Conservation (phyloP, 768 basidiomycete species). For the Leccinum incarnatum region DNA sequence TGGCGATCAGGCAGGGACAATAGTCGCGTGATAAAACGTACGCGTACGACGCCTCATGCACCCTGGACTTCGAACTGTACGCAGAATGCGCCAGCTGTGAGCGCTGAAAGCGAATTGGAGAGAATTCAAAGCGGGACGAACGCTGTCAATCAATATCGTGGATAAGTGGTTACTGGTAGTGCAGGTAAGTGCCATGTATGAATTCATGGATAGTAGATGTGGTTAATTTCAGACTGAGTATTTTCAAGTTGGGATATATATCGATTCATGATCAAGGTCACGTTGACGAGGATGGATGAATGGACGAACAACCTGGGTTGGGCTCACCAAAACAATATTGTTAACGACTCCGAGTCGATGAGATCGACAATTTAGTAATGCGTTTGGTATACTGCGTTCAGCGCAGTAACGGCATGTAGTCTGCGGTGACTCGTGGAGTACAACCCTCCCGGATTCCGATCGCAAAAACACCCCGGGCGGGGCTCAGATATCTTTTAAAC, state of each 20-base stretch:
- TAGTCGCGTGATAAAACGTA: not conserved
- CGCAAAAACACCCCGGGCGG: too few species aligned
- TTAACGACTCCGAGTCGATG: not conserved
- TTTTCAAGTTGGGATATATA: not conserved
- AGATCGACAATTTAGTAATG: not conserved
- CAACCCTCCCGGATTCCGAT: too few species aligned
- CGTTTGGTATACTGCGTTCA: too few species aligned
- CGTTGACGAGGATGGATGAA: too few species aligned
- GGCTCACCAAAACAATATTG: too few species aligned
- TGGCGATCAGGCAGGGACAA: not conserved
- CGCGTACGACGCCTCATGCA: conserved; percentile 80
- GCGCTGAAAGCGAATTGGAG: conserved; percentile 64
- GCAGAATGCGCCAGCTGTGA: conserved; percentile 81
- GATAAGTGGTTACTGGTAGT: not conserved
- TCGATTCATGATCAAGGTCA: too few species aligned
- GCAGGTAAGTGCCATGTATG: not conserved
- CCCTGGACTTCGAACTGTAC: conserved; percentile 88
- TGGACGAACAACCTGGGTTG: conserved; percentile 40
- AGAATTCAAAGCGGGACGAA: conserved; percentile 86
- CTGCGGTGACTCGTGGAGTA: too few species aligned
- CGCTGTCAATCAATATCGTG: conserved; percentile 18
- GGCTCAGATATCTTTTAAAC: too few species aligned
- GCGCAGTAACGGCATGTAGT: conserved; percentile 45
- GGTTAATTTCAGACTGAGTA: not conserved
- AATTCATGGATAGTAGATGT: conserved; percentile 10